Conservation (phyloP, 768 basidiomycete species). For the Podaxis mareebaensis region DNA sequence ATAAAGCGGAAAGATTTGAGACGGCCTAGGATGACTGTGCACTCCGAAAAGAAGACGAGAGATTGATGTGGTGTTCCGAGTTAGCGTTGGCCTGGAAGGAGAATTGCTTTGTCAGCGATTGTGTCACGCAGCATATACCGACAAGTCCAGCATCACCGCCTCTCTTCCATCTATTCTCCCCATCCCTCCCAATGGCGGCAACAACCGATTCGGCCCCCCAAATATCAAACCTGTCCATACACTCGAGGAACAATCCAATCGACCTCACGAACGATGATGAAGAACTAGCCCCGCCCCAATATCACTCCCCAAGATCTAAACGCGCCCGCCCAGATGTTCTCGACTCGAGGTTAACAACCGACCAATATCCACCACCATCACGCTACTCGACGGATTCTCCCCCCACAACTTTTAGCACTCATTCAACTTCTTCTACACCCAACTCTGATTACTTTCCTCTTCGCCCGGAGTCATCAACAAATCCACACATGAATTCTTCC, state of each 20-base stretch:
- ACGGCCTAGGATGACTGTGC: not conserved
- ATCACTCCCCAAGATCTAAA: constrained; percentile 14
- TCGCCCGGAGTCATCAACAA: not conserved
- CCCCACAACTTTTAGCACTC: constrained; percentile 11
- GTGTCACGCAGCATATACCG: constrained; percentile 8
- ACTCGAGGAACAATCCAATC: constrained; percentile 48
- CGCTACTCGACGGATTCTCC: constrained; percentile 15
- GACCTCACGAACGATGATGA: constrained; percentile 76
- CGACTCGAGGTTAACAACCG: not conserved
- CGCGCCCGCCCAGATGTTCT: constrained; percentile 3
- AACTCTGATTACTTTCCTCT: not conserved
- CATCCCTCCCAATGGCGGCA: constrained; percentile 24
- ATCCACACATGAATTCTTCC: not conserved
- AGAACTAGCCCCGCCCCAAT: constrained; percentile 36
- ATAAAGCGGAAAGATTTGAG: not conserved
- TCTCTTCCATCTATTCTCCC: constrained; percentile 22
- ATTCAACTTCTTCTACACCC: not conserved
- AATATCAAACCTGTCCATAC: constrained; percentile 34
- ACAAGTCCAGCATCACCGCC: constrained; percentile 19
- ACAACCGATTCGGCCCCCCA: constrained; percentile 29
- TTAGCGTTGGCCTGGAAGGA: not conserved
- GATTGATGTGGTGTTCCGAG: not conserved
- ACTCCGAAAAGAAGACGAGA: not conserved
- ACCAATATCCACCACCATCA: constrained; percentile 13
- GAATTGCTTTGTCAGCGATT: constrained; percentile 15